phyloP scores from a whole-genome alignment of 352 stramenopile genomes.

The Globisporangium camurandrum region DNA sequence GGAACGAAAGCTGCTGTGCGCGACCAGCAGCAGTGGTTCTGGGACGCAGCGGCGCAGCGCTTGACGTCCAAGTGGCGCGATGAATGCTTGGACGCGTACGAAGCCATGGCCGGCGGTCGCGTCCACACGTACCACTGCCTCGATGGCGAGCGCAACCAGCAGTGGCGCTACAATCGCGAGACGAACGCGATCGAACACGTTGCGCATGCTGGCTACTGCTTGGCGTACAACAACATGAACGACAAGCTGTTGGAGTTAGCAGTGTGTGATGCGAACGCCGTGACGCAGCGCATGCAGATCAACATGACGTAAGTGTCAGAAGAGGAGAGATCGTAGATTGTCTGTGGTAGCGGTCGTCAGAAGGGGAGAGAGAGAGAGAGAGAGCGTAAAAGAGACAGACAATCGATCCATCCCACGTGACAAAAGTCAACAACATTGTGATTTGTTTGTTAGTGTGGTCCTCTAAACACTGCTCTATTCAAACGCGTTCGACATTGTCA shows the following conservation, averaged over 20 bases:
- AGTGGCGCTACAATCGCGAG: constrained; percentile 40
- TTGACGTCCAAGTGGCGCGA: constrained; percentile 34
- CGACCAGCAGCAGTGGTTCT: constrained; percentile 38
- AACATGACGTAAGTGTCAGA: constrained; percentile 13
- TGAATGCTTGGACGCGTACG: constrained; percentile 58
- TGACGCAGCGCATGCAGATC: constrained; percentile 32
- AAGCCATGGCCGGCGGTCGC: constrained; percentile 36
- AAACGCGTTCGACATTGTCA: no score
- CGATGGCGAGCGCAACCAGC: constrained; percentile 41
- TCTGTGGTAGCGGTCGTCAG: no score
- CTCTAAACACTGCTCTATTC: no score
- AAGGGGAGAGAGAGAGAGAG: no score
- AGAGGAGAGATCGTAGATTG: background rate
- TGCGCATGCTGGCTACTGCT: constrained; percentile 40
- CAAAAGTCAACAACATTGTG: no score
- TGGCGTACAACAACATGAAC: constrained; percentile 36
- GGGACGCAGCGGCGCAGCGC: constrained; percentile 29
- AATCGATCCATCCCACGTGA: no score
- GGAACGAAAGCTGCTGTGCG: constrained; percentile 9
- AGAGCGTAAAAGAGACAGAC: no score
- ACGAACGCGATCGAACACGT: constrained; percentile 36
- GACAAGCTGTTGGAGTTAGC: constrained; percentile 44
- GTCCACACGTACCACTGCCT: constrained; percentile 58
- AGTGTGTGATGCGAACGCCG: constrained; percentile 27
- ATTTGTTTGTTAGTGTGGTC: no score